Evolutionary conservation across 2,329 filamentous ascomycete species (phyloP).

Genomic region (Alternaria ventricosa): DNA sequence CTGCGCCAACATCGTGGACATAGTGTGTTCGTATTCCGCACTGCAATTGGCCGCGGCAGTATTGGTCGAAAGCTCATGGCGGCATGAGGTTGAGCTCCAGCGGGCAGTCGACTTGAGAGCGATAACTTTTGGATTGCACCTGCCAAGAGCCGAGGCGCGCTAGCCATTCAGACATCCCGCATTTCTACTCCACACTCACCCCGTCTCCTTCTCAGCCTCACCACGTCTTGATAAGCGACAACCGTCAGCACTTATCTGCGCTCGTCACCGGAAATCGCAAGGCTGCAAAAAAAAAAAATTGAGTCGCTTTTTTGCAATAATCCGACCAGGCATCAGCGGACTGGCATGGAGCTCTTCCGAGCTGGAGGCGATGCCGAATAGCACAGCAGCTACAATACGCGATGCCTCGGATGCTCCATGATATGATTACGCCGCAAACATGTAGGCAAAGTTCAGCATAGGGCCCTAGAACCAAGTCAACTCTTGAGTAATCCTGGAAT

Average conservation of each 20-base stretch:
- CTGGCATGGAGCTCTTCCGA: background rate
- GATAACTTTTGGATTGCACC: slow-evolving; percentile 10
- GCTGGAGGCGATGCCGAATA: background rate
- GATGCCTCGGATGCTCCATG: background rate
- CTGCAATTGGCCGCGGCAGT: slow-evolving; percentile 36
- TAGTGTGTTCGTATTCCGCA: slow-evolving; percentile 37
- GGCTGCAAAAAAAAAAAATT: background rate
- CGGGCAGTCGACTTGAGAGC: background rate
- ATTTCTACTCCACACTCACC: background rate
- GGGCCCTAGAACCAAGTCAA: background rate
- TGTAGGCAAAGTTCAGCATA: background rate
- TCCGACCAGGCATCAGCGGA: background rate
- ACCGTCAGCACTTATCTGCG: background rate
- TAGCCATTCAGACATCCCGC: slow-evolving; percentile 5
- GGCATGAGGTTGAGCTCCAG: slow-evolving; percentile 24
- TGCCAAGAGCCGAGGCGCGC: slow-evolving; percentile 8
- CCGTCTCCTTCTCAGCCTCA: background rate
- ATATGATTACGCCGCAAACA: background rate
- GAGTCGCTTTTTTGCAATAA: background rate
- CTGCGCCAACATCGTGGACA: slow-evolving; percentile 45
- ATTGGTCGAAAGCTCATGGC: slow-evolving; percentile 48
- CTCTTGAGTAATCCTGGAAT: background rate
- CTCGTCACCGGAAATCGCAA: background rate
- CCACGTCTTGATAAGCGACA: background rate
- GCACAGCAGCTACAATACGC: background rate